A percentile compares a stretch with the other conserved stretches of the same genome.
Conservation (phyloP, 805 yeast genomes). For the Hanseniaspora nectarophila region DNA sequence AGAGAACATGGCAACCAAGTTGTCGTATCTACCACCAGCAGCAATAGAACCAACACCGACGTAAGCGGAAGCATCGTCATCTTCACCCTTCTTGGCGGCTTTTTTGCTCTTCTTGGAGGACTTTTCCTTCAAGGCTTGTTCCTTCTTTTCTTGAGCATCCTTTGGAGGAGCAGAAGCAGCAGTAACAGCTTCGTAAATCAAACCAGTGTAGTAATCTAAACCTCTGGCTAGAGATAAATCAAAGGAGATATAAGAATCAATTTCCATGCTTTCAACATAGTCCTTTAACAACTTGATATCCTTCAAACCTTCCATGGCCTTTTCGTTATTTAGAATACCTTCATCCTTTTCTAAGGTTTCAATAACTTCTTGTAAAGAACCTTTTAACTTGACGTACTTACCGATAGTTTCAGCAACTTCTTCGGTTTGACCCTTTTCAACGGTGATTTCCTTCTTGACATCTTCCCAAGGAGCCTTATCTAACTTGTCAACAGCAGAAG, state of each 20-base stretch:
- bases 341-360: conserved; percentile 46
- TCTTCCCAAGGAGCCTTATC: conserved; percentile 94
- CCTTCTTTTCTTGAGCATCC: conserved; percentile 58
- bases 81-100: conserved; percentile 30
- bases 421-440: conserved; percentile 79
- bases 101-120: conserved; percentile 17
- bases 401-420: conserved; percentile 91
- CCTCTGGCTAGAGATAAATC: conserved; percentile 96
- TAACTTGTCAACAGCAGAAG: conserved; percentile 91
- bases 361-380: conserved; percentile 56
- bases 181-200: conserved; percentile 93
- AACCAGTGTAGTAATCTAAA: conserved; percentile 91
- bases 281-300: conserved; percentile 69
- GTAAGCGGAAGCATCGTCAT: conserved; percentile 87
- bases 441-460: conserved; percentile 83
- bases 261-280: conserved; percentile 74
- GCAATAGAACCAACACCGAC: conserved; percentile 98
- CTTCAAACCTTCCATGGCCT: conserved; percentile 67
- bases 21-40: conserved; percentile 97
- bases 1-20: conserved; percentile 91
- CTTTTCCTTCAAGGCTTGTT: conserved; percentile 29
- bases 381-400: conserved; percentile 74
- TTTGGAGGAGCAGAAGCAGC: conserved; percentile 91
- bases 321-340: conserved; percentile 46
- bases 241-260: conserved; percentile 56